phyloP scores from a whole-genome alignment of 306 rosid species.

The Gynostemma pentaphyllum region DNA sequence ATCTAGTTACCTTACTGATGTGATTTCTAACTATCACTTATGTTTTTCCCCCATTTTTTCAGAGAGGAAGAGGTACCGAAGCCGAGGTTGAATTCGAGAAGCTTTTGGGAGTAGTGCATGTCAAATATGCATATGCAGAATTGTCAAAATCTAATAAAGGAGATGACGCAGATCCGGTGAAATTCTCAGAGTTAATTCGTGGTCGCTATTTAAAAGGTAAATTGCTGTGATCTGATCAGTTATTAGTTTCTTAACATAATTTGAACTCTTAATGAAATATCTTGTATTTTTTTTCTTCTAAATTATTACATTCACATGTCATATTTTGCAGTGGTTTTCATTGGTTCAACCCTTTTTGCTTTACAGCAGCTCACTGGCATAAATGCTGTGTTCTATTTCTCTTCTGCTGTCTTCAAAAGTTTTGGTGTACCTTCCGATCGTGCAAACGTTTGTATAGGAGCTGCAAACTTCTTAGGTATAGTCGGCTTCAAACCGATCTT shows the following conservation, averaged over 20 bases:
- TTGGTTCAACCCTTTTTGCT: slow-evolving; percentile 98
- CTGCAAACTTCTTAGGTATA: slow-evolving; percentile 64
- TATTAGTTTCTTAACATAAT: background rate
- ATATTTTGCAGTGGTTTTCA: slow-evolving; percentile 96
- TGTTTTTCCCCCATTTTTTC: slow-evolving; percentile 15
- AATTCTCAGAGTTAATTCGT: slow-evolving; percentile 51
- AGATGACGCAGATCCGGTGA: slow-evolving; percentile 58
- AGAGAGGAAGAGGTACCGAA: slow-evolving; percentile 83
- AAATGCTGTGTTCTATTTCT: slow-evolving; percentile 92
- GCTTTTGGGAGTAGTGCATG: slow-evolving; percentile 77
- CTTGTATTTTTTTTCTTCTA: background rate
- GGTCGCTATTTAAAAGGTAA: slow-evolving; percentile 84
- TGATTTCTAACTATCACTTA: background rate
- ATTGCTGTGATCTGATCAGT: background rate
- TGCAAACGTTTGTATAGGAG: slow-evolving; percentile 76
- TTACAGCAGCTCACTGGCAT: slow-evolving; percentile 99
- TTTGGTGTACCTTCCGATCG: slow-evolving; percentile 80
- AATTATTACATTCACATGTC: slow-evolving; percentile 11
- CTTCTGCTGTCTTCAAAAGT: slow-evolving; percentile 89
- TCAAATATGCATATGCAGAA: slow-evolving; percentile 64
- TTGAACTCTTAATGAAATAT: background rate
- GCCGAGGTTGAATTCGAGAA: slow-evolving; percentile 80
- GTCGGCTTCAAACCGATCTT: slow-evolving; percentile 15
- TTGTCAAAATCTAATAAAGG: slow-evolving; percentile 63
- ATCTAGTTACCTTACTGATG: background rate